Base-by-base conservation (phyloP, 768 basidiomycete genomes). In the Calocera cornea region DNA sequence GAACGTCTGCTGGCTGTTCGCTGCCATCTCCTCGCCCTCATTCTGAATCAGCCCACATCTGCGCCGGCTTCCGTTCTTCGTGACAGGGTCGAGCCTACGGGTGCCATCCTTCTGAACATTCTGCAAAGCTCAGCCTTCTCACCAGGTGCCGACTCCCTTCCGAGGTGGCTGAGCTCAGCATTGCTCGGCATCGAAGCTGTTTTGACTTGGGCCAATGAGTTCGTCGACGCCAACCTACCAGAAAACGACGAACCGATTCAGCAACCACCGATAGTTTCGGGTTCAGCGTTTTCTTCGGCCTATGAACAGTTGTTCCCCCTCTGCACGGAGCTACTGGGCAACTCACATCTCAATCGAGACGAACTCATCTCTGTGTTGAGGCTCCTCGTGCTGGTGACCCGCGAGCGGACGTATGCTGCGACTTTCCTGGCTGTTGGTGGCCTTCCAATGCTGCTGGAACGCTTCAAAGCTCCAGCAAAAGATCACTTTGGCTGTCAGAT, bases 131-230 rank as follows among this genome's bases (percentile, higher is more conserved):
- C 77, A 38, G 82, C 80, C 67, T 77, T 78, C 49, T 83, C 84
- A 66, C 78, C 80, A 1, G 82, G 82, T n/a, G 83, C 84, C 65
- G 80, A 83, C 2, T 75, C 73, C 22, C 78, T 83, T 34, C 93
- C 95, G 10, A 86, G 84, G 72, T 99, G 97, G 97, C 82, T 95
- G 2, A 86, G 93, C 1, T 83, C 90, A 1, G 86, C 89, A 72
- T 80, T 98, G 14, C 83, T 97, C 14, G 89, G 95, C 64, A 86
- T 87, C 5, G 94, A 99, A 74, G 85, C 88, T 19, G 78, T 97
- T 54, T 82, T 97, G 34, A 86, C 86, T 19, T 78, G 88, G 22
- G 84, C 87, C 0, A 89, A 90, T 64, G 88, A 88, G 44, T 87
- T 93, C 66, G 80, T 82, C 63, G 72, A 81, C 2, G 83, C 89